These are phyloP conservation scores for Zymoseptoria crescenta DNA, from an alignment of 2,329 filamentous ascomycete genomes.

Conservation along the genomic window DNA sequence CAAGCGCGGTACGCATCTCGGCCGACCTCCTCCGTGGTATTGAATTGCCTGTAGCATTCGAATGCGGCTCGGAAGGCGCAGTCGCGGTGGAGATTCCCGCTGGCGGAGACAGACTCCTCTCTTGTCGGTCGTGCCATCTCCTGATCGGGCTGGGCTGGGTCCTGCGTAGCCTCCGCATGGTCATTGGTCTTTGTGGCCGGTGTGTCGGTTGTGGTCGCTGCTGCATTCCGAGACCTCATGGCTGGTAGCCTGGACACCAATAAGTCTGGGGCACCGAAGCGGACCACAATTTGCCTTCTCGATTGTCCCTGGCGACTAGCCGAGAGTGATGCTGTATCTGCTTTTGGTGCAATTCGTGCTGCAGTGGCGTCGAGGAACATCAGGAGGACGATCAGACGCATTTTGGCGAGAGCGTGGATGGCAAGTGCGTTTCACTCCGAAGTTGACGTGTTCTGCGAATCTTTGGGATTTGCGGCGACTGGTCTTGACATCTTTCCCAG, in stretches of 20 bases:
- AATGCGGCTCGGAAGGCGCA: neutral
- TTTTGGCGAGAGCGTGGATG: neutral
- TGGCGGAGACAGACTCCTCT: neutral
- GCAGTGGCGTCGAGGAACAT: neutral
- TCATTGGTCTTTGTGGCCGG: neutral
- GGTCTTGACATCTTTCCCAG: neutral
- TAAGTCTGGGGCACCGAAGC: neutral
- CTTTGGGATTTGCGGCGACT: neutral
- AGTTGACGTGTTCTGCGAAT: neutral
- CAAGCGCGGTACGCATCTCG: neutral
- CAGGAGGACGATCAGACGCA: neutral
- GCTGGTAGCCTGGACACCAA: neutral
- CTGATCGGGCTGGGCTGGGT: neutral
- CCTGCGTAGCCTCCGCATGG: neutral
- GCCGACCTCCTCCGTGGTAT: neutral
- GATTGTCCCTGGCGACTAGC: neutral
- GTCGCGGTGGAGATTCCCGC: too few species aligned
- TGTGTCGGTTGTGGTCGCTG: neutral
- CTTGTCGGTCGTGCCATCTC: neutral
- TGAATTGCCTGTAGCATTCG: neutral
- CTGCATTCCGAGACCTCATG: neutral
- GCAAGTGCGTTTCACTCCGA: neutral
- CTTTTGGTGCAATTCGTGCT: neutral
- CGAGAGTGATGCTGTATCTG: neutral
- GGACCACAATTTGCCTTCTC: neutral